Evolutionary conservation across 768 basidiomycete species (phyloP), one percentile per base, ranked within the genome.

Genomic region (Pholiota microspora): DNA sequence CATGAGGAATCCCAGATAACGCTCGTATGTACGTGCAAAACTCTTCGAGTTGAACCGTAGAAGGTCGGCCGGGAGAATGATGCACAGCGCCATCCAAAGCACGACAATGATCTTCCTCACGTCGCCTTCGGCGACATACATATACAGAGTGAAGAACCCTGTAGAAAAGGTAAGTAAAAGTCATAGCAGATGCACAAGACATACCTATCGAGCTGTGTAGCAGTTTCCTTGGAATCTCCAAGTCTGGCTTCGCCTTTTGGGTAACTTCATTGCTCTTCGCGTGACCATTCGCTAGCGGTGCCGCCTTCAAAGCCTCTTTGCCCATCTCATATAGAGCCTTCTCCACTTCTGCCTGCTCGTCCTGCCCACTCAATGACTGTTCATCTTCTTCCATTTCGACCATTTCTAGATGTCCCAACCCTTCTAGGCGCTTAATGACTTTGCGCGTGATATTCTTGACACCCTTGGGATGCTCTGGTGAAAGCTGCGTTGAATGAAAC

Each of bases 221-320:
- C 8, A 82, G 70, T 70, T 97, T 97, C 59, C 94, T 74, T 0
- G 94, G 94, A 47, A 97, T 86, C 71, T 97, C 94, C 86, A 88
- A 94, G 71, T 94, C 89, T 27, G 90, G 77, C 60, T 77, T 74
- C 44, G 67, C 63, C 45, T 63, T 60, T 48, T 61, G 56, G 25
- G 54, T 46, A 46, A 57, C 45, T 15, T 47, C n/a, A 29, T 51
- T 58, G 28, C 54, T 59, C 42, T 57, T 58, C 2, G 53, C 51
- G 28, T 64, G 53, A 24, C 60, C 61, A 57, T 66, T 62, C 21
- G 53, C 44, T 35, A 52, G 50, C 7, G 52, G 45, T n/a, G 50
- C 47, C 16, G 36, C 52, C 51, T 64, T 53, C 53, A 59, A 32
- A 40, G 55, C 58, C 16, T 65, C 64, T 13, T 55, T 54, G 21